Evolutionary conservation across 805 yeast genomes (phyloP).

Genomic region (Wickerhamiella musiphila): DNA sequence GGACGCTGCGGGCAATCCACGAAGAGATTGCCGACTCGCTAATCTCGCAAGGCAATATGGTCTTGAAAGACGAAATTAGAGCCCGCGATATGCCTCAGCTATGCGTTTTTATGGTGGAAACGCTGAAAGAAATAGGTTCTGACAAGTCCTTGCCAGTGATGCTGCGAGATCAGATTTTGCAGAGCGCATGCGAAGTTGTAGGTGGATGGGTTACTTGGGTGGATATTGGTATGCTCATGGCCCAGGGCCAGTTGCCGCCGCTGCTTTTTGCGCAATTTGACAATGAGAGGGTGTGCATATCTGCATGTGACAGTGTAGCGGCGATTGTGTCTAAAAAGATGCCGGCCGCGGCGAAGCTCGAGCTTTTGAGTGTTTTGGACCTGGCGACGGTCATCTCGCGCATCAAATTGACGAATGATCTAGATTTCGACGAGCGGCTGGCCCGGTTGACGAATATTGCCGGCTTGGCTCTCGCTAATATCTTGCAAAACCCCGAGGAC

Average conservation of each 20-base stretch:
- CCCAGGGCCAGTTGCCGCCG: conserved; percentile 34
- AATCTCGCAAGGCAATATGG: conserved; percentile 49
- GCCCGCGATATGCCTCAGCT: conserved; percentile 51
- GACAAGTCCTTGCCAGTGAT: conserved; percentile 20
- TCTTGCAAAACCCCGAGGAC: conserved; percentile 31
- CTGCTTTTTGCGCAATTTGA: conserved; percentile 44
- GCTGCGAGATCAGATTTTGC: conserved; percentile 40
- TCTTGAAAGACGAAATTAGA: conserved; percentile 70
- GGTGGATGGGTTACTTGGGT: conserved; percentile 91
- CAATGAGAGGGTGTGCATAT: conserved; percentile 28
- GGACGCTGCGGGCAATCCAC: conserved; percentile 62
- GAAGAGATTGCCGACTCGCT: conserved; percentile 88
- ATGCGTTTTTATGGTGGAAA: conserved; percentile 43
- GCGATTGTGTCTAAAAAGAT: conserved; percentile 64
- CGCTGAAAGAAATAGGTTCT: conserved; percentile 30
- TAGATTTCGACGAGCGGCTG: conserved; percentile 58
- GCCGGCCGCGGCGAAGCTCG: conserved; percentile 55
- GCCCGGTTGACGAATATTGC: conserved; percentile 60
- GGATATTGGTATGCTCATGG: conserved; percentile 57
- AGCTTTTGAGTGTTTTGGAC: conserved; percentile 50
- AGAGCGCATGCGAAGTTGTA: conserved; percentile 42
- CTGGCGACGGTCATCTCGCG: conserved; percentile 36
- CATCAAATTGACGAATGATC: conserved; percentile 23
- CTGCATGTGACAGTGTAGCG: conserved; percentile 37
- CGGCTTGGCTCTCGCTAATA: conserved; percentile 57